phyloP scores from a whole-genome alignment of 2,329 filamentous ascomycete species.

The Penicillium sp. region DNA sequence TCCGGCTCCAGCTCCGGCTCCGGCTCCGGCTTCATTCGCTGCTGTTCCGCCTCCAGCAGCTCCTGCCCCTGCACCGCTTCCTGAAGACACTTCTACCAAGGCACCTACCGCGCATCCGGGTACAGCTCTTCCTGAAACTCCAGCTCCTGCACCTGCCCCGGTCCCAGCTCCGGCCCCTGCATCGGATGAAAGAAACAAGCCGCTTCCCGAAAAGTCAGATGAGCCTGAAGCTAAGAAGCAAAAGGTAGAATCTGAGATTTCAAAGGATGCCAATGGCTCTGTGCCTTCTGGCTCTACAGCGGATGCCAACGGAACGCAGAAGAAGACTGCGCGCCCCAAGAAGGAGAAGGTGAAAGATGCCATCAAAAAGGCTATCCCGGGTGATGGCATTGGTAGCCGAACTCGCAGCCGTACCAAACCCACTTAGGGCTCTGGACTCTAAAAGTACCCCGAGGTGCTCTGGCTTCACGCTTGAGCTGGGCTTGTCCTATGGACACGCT shows the following conservation, averaged over 20 bases:
- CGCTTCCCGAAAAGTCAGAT: conserved; percentile 15
- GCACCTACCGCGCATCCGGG: background rate
- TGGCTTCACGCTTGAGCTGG: background rate
- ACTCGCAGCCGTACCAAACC: conserved; percentile 45
- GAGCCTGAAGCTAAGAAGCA: conserved; percentile 41
- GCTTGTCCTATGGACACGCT: background rate
- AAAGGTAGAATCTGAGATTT: conserved; percentile 28
- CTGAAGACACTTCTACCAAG: background rate
- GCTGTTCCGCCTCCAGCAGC: background rate
- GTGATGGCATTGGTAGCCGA: conserved; percentile 42
- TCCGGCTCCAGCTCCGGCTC: background rate
- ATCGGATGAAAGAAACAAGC: conserved; percentile 19
- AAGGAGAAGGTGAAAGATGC: conserved; percentile 35
- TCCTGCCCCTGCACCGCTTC: background rate
- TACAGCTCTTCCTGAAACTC: background rate
- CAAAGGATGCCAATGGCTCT: conserved; percentile 19
- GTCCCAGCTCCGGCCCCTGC: background rate
- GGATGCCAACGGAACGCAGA: conserved; percentile 31
- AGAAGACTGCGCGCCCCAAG: conserved; percentile 36
- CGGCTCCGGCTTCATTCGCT: conserved; percentile 1
- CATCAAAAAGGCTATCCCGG: conserved; percentile 31
- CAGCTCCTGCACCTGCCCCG: background rate
- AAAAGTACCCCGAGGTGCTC: background rate
- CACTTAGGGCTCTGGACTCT: conserved; percentile 7
- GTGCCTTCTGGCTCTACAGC: conserved; percentile 5